These are phyloP conservation scores for Suzukiozyma palmioleophila DNA, from an alignment of 1,139 yeast species.

Conservation along the genomic window DNA sequence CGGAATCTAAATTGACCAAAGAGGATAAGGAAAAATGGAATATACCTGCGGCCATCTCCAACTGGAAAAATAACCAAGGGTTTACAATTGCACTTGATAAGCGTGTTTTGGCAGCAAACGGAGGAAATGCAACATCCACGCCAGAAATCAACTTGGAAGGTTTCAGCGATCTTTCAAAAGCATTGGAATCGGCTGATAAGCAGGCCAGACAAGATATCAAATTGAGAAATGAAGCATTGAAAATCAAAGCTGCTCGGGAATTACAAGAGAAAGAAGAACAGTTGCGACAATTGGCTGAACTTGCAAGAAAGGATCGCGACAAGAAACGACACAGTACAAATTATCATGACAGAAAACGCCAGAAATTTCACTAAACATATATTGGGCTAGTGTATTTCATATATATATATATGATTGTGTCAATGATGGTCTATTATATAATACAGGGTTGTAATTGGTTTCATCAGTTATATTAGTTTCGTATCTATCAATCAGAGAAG, in stretches of 20 bases:
- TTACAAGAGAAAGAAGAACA: slow-evolving; percentile 53
- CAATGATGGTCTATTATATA: background rate
- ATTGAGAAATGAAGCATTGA: slow-evolving; percentile 52
- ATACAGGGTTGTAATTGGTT: background rate
- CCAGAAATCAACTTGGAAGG: slow-evolving; percentile 50
- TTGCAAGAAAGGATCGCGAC: slow-evolving; percentile 38
- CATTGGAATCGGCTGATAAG: slow-evolving; percentile 71
- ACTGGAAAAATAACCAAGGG: slow-evolving; percentile 95
- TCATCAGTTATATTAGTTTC: background rate
- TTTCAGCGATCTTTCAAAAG: slow-evolving; percentile 61
- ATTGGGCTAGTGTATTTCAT: background rate
- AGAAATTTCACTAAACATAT: background rate
- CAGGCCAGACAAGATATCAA: slow-evolving; percentile 70
- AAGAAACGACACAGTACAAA: background rate
- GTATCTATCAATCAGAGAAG: background rate
- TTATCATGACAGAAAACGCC: slow-evolving; percentile 1
- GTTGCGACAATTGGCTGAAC: slow-evolving; percentile 54
- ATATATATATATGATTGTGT: background rate
- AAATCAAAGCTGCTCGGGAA: slow-evolving; percentile 33
- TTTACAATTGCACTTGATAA: slow-evolving; percentile 80
- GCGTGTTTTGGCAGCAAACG: slow-evolving; percentile 60
- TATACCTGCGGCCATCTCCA: slow-evolving; percentile 88
- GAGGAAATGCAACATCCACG: slow-evolving; percentile 18
- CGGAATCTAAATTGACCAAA: slow-evolving; percentile 48
- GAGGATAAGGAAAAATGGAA: slow-evolving; percentile 82